Base-by-base conservation (phyloP, 2,329 filamentous ascomycete species). In the Chalara sp. region DNA sequence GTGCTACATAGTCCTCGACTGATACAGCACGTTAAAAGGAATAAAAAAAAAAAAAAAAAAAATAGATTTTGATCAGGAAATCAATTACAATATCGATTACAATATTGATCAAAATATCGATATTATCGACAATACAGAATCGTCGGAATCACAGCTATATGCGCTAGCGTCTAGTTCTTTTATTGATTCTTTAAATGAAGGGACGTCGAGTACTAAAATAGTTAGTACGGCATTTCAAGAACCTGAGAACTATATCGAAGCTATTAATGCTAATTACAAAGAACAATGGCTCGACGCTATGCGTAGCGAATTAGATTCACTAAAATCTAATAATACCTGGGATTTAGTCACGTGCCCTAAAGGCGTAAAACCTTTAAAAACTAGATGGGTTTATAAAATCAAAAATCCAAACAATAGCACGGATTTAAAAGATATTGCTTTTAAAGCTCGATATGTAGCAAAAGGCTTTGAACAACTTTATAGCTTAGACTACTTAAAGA, bases 401-500 rank as follows among this genome's bases (percentile, higher is more conserved):
- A 43, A 43, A 28, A 43, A 43, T 21, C 40, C 40, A 3, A 12
- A 12, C 2, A 43, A 43, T 43, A 43, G 13, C 13, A 11, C 7
- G 8, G 28, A 43, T 43, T n/a, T 43, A 43, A 28, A 43, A 8
- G 40, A 45, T 32, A 12, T 31, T 45, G 12, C 10, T 6, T 45
- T 45, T 45, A 45, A 45, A 21, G n/a, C 44, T 45, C 30, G 44
- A 45, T 45, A 31, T 32, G 29, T 45, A 30, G 44, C 31, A 11
- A 45, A 45, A 45, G 44, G 44, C 44, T 45, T 45, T 32, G 21
- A 45, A 45, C 29, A 45, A 21, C 5, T 45, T 5, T 45, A 45
- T 32, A 5, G 44, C n/a, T 5, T 45, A 10, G 29, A 45, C 31
- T 45, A 31, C 21, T 10, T 45, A 7, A 5, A 45, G 21, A 31